Evolutionary conservation across 495 filamentous ascomycete species (phyloP).

Genomic region (Tuber indicum): DNA sequence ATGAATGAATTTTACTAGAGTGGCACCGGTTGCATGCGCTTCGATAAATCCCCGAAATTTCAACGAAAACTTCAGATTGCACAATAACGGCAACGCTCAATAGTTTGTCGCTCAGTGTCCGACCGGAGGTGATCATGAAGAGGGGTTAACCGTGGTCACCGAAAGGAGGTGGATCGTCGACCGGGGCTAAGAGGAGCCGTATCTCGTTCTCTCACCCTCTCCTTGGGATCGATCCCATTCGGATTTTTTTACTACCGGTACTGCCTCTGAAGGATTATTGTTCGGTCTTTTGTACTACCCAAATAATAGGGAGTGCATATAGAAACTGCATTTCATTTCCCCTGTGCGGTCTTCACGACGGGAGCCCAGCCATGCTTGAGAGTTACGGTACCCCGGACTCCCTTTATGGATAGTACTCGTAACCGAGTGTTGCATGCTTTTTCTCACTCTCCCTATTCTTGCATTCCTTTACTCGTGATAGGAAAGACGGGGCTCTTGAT

Average conservation of each 20-base stretch:
- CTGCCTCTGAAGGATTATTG: conserved; percentile 15
- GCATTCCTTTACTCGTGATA: background rate
- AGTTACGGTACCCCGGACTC: conserved; percentile 28
- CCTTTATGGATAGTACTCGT: background rate
- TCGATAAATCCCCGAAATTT: background rate
- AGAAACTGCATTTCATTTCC: conserved; percentile 31
- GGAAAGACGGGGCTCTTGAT: background rate
- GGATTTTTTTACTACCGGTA: conserved; percentile 12
- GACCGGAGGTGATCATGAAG: background rate
- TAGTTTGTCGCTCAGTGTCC: background rate
- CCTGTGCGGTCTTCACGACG: conserved; percentile 24
- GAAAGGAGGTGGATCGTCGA: conserved; percentile 16
- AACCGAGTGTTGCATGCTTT: conserved; percentile 4
- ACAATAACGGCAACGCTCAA: background rate
- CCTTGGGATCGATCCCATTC: conserved; percentile 12
- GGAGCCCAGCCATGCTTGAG: conserved; percentile 19
- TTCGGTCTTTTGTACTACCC: conserved; percentile 29
- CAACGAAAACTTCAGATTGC: background rate
- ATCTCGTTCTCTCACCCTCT: conserved; percentile 4
- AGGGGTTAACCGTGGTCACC: conserved; percentile 5
- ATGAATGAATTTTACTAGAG: background rate
- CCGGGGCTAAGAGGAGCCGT: conserved; percentile 20
- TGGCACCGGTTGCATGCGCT: background rate
- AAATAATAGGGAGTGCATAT: conserved; percentile 30
- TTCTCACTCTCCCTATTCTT: background rate